A percentile compares a stretch with the other conserved stretches of the same genome.
These are phyloP conservation scores for Pouteria glomerata DNA, from an alignment of 148 eudicot species.

Conservation along the genomic window DNA sequence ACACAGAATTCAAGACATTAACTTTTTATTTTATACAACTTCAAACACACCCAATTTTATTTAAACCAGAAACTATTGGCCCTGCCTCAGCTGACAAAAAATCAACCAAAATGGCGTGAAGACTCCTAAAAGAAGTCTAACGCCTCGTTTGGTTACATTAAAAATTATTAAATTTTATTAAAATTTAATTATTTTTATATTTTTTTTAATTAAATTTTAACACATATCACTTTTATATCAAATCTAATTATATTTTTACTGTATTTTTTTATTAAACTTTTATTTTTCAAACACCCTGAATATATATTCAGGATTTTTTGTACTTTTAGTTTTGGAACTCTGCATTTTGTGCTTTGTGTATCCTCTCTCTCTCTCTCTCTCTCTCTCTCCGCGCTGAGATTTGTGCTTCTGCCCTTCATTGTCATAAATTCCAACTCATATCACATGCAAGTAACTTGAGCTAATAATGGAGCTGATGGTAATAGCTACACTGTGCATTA, in stretches of 20 bases:
- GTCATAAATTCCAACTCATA: neutral
- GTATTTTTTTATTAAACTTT: no score
- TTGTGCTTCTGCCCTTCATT: neutral
- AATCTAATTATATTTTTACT: no score
- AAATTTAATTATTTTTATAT: no score
- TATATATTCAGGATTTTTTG: constrained; percentile 11
- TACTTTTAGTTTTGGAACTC: constrained; percentile 39
- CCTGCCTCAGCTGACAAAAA: constrained; percentile 21
- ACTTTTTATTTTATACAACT: no score
- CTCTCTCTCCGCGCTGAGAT: neutral
- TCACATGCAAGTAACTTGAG: neutral
- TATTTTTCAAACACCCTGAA: no score
- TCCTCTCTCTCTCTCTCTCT: constrained; percentile 18
- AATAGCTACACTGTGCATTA: constrained; percentile 4
- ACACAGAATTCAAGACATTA: no score
- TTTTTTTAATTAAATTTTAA: no score
- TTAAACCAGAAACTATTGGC: constrained; percentile 11
- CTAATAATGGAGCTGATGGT: constrained; percentile 12
- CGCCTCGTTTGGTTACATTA: no score
- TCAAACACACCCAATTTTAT: no score
- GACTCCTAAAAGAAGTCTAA: constrained; percentile 18
- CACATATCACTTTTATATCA: no score
- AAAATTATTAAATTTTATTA: no score
- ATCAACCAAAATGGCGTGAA: constrained; percentile 15
- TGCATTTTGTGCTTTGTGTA: constrained; percentile 55